phyloP scores from a whole-genome alignment of 2,329 filamentous ascomycete species.

The Colletotrichum sp. region DNA sequence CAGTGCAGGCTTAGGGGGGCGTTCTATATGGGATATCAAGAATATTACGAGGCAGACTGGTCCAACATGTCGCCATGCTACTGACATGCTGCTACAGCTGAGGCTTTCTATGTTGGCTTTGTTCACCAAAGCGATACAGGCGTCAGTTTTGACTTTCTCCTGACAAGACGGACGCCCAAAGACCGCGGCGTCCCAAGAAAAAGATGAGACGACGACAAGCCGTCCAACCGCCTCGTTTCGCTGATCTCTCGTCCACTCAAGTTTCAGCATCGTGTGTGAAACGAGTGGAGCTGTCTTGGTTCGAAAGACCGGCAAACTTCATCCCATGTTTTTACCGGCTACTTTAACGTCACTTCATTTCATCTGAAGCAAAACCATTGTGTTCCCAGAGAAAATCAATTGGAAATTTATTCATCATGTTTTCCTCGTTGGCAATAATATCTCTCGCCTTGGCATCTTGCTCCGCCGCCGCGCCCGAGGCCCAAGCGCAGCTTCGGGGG shows the following conservation, averaged over 20 bases:
- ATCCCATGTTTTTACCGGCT: not conserved
- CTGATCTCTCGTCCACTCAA: not conserved
- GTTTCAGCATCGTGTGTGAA: constrained; percentile 17
- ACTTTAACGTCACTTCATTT: not conserved
- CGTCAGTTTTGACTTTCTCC: not conserved
- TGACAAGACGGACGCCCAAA: not conserved
- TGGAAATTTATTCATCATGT: not conserved
- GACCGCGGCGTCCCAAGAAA: not conserved
- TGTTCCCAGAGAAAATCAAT: not conserved
- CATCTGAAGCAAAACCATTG: not conserved
- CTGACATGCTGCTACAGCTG: too few relatives aligned
- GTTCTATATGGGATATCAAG: too few relatives aligned
- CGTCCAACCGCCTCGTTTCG: not conserved
- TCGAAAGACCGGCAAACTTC: not conserved
- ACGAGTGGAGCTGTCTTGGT: not conserved
- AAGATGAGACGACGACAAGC: constrained; percentile 5
- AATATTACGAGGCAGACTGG: too few relatives aligned
- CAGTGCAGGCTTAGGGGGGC: too few relatives aligned
- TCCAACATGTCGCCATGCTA: too few relatives aligned
- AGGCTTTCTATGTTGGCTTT: too few relatives aligned
- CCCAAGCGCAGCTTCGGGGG: not conserved
- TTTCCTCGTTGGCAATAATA: not conserved
- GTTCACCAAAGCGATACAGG: too few relatives aligned
- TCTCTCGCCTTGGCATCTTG: not conserved
- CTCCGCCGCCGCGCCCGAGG: not conserved